Evolutionary conservation across 371 early-diverging fungal species (phyloP), one percentile per base, ranked within the genome.

Genomic region (Circinella umbellata): DNA sequence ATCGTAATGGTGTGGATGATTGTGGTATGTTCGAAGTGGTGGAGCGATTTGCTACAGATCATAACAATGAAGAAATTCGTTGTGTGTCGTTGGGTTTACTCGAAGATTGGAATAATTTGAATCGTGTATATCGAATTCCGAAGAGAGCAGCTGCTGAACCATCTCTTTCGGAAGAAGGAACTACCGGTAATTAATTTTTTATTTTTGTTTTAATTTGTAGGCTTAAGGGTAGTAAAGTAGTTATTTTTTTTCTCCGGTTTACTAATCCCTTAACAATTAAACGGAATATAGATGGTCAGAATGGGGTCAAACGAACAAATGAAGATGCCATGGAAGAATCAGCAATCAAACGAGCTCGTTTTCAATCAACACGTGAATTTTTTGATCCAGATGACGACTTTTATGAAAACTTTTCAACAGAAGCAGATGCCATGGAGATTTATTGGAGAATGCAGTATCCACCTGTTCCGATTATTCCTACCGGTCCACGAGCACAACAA

Each of bases 1-100:
- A 91, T 46, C 78, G 86, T 49, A 93, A 91, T 72, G 88, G 92
- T 3, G 76, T 93, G 6, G 93, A 91, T 54, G 93, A 93, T 57
- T 83, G 84, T 14, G 80, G 85, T 20, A 81, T 90, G 74, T 80
- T 83, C 63, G 86, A 87, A n/a, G 75, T 86, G 20, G 76, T 88
- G 8, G 80, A 77, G 6, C 84, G 74, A 42, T 71, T 86, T 17
- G 78, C 42, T 42, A 9, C 78, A 0, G 69, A 75, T 1, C 77
- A 81, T 27, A 76, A 77, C 4, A 78, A 86, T 17, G 69, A 78
- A 35, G 72, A 76, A 0, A 82, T 88, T 46, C 68, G 74, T 17
- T 68, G 69, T 9, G 70, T 79, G 53, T 78, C 87, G 10, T 65
- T 69, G 4, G 69, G 66, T 3, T 74, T 90, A 10, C 47, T 87